Percentiles rank a stretch among this genome's conserved stretches.
These are phyloP conservation scores for Tagetes patula DNA, from an alignment of 129 eudicot species.

Conservation along the genomic window DNA sequence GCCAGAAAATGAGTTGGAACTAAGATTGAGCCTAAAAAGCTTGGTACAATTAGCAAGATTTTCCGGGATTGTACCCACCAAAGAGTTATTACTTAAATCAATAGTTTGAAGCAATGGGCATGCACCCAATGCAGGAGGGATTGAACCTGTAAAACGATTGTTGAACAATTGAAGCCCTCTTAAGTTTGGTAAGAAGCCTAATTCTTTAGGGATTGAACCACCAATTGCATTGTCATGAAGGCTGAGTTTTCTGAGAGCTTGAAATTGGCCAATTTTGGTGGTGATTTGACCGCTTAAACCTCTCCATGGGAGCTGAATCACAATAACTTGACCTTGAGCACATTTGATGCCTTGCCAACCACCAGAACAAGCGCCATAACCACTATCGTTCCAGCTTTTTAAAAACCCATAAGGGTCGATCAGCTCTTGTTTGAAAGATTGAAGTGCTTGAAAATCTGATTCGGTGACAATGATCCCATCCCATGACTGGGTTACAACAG, in stretches of 20 bases:
- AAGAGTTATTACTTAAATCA: slow-evolving; percentile 68
- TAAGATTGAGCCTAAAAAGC: slow-evolving; percentile 70
- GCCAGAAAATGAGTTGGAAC: slow-evolving; percentile 60
- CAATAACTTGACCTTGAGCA: slow-evolving; percentile 91
- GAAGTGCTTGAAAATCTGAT: slow-evolving; percentile 68
- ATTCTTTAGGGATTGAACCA: slow-evolving; percentile 67
- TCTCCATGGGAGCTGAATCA: slow-evolving; percentile 86
- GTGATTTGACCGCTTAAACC: slow-evolving; percentile 69
- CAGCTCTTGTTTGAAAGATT: slow-evolving; percentile 33
- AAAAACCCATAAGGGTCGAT: slow-evolving; percentile 41
- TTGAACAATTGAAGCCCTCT: slow-evolving; percentile 84
- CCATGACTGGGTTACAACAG: slow-evolving; percentile 40
- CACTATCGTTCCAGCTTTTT: slow-evolving; percentile 42
- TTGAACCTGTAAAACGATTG: slow-evolving; percentile 66
- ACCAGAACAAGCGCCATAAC: slow-evolving; percentile 47
- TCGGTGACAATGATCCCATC: slow-evolving; percentile 41
- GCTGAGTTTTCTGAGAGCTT: slow-evolving; percentile 83
- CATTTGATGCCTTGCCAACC: slow-evolving; percentile 56
- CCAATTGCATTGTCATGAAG: slow-evolving; percentile 74
- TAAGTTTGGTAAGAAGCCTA: slow-evolving; percentile 73
- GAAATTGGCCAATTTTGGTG: slow-evolving; percentile 68
- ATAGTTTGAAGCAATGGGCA: slow-evolving; percentile 75
- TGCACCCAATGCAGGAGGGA: slow-evolving; percentile 72
- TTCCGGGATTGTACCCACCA: slow-evolving; percentile 54
- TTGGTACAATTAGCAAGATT: slow-evolving; percentile 63